Evolutionary conservation across 306 rosid genomes (phyloP).

Genomic region (Citrullus amarus): DNA sequence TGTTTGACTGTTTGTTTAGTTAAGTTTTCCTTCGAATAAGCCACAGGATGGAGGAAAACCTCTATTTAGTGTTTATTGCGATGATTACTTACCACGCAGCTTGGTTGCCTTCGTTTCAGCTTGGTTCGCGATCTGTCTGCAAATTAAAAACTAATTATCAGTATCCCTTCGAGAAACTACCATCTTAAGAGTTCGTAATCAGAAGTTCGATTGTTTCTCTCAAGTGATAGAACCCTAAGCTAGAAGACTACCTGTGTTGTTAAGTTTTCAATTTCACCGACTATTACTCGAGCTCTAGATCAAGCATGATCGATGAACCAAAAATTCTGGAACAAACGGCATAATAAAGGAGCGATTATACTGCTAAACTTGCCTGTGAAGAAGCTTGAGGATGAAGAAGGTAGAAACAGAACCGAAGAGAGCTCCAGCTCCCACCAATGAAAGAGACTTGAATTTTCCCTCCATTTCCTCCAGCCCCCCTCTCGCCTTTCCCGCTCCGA

Average conservation of each 20-base stretch:
- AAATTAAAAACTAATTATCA: constrained; percentile 11
- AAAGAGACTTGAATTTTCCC: constrained; percentile 45
- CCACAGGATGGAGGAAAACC: neutral
- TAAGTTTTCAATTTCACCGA: neutral
- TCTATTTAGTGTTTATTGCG: constrained; percentile 5
- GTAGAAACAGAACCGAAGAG: constrained; percentile 73
- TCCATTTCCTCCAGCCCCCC: constrained; percentile 10
- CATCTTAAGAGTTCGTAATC: neutral
- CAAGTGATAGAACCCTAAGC: neutral
- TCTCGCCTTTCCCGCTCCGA: neutral
- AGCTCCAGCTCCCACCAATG: constrained; percentile 59
- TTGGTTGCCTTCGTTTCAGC: constrained; percentile 16
- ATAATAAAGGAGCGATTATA: neutral
- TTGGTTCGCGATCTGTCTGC: constrained; percentile 30
- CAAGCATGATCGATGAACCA: neutral
- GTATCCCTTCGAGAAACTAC: neutral
- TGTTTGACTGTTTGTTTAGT: neutral
- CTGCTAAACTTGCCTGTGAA: constrained; percentile 35
- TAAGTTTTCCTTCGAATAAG: neutral
- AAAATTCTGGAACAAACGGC: neutral
- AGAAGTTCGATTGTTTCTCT: neutral
- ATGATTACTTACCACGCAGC: constrained; percentile 20
- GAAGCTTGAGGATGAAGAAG: constrained; percentile 46
- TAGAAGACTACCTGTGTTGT: neutral
- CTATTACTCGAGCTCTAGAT: neutral